Conservation (phyloP, 2,329 filamentous ascomycete species). For the Pseudogymnoascus sp. region DNA sequence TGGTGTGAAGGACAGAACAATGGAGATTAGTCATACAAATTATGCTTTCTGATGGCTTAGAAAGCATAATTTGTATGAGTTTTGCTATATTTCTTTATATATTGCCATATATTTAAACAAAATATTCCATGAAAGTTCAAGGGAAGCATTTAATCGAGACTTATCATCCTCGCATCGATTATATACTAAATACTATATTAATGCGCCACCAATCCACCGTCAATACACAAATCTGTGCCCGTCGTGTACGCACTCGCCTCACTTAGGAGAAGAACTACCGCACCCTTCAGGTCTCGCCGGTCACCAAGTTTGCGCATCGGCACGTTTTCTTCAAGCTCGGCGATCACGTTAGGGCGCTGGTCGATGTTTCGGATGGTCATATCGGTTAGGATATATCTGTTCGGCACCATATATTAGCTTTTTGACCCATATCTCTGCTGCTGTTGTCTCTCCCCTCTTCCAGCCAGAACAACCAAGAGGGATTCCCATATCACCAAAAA, state of each 20-base stretch:
- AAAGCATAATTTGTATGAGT: not conserved
- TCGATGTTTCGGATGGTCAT: slow-evolving; percentile 29
- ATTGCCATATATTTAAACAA: not conserved
- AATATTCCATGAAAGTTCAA: not conserved
- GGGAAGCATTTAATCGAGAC: not conserved
- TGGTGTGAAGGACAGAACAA: not conserved
- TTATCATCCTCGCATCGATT: not conserved
- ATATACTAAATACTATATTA: not conserved
- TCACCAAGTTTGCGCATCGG: slow-evolving; percentile 33
- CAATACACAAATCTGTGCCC: slow-evolving; percentile 32
- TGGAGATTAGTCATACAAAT: too few species aligned
- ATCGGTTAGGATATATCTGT: slow-evolving; percentile 29
- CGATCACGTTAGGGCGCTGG: slow-evolving; percentile 23
- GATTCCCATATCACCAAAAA: not conserved
- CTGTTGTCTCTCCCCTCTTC: not conserved
- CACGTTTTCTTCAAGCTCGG: slow-evolving; percentile 29
- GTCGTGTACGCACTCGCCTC: slow-evolving; percentile 37
- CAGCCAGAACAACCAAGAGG: not conserved
- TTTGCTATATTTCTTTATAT: not conserved
- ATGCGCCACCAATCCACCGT: slow-evolving; percentile 23
- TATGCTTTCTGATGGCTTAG: too few species aligned
- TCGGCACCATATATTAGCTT: not conserved
- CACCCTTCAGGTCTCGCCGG: slow-evolving; percentile 31
- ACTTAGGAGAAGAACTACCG: slow-evolving; percentile 34
- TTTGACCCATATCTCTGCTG: not conserved